Evolutionary conservation across 2,329 filamentous ascomycete species (phyloP).

Genomic region (Capronia coronata): DNA sequence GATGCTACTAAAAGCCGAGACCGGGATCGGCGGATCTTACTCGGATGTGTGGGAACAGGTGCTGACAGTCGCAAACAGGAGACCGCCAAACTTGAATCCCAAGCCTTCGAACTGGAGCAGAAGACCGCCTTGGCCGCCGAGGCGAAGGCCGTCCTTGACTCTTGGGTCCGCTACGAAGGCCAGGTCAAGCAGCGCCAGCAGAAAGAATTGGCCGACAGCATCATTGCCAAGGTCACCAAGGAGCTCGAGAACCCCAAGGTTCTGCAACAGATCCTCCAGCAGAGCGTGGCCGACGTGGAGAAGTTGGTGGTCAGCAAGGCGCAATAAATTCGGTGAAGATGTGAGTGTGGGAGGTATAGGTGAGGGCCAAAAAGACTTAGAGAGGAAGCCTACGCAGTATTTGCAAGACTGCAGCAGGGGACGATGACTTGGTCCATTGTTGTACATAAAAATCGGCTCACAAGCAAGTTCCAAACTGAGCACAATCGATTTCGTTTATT

Average conservation of each 20-base stretch:
- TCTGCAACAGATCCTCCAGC: conserved; percentile 94
- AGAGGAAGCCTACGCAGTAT: neutral
- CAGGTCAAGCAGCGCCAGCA: conserved; percentile 99
- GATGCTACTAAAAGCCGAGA: too few relatives aligned
- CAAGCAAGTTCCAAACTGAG: neutral
- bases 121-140: conserved; percentile 84
- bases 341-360: neutral
- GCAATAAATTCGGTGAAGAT: conserved; percentile 9
- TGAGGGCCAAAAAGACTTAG: neutral
- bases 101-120: conserved; percentile 97
- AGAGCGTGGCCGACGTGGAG: conserved; percentile 94
- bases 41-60: neutral
- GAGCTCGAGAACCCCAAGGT: conserved; percentile 97
- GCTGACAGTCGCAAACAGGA: conserved; percentile 53
- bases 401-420: neutral
- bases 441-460: conserved; percentile 16
- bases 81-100: conserved; percentile 89
- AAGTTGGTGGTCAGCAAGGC: conserved; percentile 35
- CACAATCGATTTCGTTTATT: neutral
- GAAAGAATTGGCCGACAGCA: conserved; percentile 81
- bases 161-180: conserved; percentile 96
- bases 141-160: conserved; percentile 93
- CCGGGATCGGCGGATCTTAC: too few relatives aligned
- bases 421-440: conserved; percentile 2
- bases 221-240: conserved; percentile 98